Percentiles rank a stretch among this genome's conserved stretches.
Conservation (phyloP, 768 basidiomycete genomes). For the Lactarius evosmus region DNA sequence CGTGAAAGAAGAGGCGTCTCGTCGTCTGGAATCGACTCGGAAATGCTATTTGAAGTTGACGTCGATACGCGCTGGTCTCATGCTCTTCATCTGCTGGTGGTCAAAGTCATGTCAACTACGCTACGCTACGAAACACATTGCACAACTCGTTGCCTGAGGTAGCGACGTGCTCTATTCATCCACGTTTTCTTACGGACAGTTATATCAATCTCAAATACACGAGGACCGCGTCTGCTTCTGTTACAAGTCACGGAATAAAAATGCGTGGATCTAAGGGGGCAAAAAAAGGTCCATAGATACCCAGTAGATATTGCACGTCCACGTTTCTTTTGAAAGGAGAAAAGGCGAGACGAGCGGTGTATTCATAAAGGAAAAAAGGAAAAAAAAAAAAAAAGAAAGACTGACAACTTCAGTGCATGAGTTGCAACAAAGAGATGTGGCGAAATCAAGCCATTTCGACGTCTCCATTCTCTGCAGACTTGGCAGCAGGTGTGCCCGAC, state of each 20-base stretch:
- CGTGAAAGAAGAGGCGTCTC: too few relatives aligned
- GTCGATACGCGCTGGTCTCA: background rate
- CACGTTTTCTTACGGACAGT: too few relatives aligned
- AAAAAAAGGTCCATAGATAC: background rate
- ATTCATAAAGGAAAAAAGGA: background rate
- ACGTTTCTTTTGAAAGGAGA: background rate
- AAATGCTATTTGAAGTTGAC: background rate
- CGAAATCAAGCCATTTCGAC: conserved; percentile 19
- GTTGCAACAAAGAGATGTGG: background rate
- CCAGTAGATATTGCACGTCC: background rate
- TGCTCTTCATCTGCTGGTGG: too few relatives aligned
- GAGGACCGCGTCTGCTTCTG: background rate
- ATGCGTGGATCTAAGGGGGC: too few relatives aligned
- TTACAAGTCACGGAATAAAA: background rate
- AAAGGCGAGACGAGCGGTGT: background rate
- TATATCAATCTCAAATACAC: background rate
- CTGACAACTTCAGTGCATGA: background rate
- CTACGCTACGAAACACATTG: too few relatives aligned
- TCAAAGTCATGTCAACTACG: too few relatives aligned
- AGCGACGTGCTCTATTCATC: background rate
- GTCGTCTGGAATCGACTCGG: background rate
- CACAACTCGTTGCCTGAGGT: background rate
- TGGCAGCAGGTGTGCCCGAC: conserved; percentile 6
- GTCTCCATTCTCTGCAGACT: conserved; percentile 15
- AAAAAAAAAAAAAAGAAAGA: too few relatives aligned